phyloP scores from a whole-genome alignment of 805 yeast species.

The Yarrowia sp. region DNA sequence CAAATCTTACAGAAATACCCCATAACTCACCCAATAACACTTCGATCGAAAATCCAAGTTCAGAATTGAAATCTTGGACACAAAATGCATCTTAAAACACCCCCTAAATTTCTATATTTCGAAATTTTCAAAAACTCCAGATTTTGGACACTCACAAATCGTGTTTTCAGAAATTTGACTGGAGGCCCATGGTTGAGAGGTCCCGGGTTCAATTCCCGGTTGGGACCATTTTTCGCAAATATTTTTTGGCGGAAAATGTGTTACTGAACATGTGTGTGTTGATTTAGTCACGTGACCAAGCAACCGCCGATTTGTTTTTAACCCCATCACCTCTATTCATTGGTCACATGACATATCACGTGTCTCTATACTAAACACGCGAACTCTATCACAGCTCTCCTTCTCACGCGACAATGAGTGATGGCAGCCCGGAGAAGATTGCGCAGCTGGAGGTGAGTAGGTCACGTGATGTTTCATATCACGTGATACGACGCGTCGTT shows the following conservation, averaged over 20 bases:
- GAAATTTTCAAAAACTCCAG: background rate
- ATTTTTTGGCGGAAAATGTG: no score
- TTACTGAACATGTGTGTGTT: no score
- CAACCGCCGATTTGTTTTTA: no score
- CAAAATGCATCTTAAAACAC: no score
- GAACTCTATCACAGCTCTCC: background rate
- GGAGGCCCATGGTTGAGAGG: constrained; percentile 35
- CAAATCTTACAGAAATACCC: no score
- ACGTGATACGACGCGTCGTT: background rate
- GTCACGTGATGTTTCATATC: background rate
- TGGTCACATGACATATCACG: background rate
- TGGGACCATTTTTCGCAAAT: constrained; percentile 3
- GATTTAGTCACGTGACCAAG: no score
- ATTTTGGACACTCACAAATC: background rate
- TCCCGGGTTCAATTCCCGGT: constrained; percentile 40
- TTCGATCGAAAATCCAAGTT: no score
- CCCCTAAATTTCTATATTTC: no score
- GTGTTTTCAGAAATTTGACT: background rate
- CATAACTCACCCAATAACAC: no score
- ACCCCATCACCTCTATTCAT: no score
- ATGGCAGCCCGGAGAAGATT: constrained; percentile 11
- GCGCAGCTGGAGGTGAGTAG: constrained; percentile 25
- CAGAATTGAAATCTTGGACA: no score
- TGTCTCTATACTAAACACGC: background rate
- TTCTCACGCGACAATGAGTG: constrained; percentile 10